phyloP scores from a whole-genome alignment of 768 basidiomycete genomes.

The Rhizopogon roseolus region DNA sequence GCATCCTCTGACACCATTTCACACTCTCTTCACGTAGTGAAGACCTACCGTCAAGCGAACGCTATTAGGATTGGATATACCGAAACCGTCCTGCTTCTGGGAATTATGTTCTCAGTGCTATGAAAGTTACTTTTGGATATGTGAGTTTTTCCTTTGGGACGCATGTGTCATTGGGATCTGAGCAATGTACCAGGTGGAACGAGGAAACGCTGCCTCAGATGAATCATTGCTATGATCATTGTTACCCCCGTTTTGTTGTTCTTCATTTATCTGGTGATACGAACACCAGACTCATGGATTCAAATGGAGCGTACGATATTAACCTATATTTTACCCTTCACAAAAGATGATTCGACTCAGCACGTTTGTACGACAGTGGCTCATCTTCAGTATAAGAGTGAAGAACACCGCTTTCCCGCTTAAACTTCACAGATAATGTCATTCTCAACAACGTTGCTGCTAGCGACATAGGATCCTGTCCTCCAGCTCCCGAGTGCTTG shows the following conservation, averaged over 20 bases:
- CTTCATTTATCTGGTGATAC: not conserved
- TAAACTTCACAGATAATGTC: not conserved
- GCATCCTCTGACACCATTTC: slow-evolving; percentile 87
- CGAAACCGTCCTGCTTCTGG: slow-evolving; percentile 83
- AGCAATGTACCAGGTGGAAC: slow-evolving; percentile 25
- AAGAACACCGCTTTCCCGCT: not conserved
- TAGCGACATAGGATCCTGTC: no score
- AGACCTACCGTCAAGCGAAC: slow-evolving; percentile 94
- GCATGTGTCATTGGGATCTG: not conserved
- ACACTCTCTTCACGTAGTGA: slow-evolving; percentile 88
- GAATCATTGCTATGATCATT: not conserved
- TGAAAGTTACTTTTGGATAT: slow-evolving; percentile 91
- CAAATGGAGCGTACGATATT: not conserved
- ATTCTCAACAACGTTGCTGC: no score
- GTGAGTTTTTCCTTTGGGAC: slow-evolving; percentile 40
- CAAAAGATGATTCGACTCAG: not conserved
- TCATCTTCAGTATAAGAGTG: no score
- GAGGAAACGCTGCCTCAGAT: not conserved
- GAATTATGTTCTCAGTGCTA: slow-evolving; percentile 84
- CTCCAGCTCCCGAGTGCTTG: no score
- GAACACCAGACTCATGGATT: not conserved
- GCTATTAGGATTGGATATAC: slow-evolving; percentile 74
- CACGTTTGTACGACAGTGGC: not conserved
- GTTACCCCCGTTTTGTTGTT: not conserved
- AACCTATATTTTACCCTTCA: not conserved